Evolutionary conservation across 2,329 filamentous ascomycete genomes (phyloP), one percentile per base, ranked within the genome.

Genomic region (Incumbomyces lentus): DNA sequence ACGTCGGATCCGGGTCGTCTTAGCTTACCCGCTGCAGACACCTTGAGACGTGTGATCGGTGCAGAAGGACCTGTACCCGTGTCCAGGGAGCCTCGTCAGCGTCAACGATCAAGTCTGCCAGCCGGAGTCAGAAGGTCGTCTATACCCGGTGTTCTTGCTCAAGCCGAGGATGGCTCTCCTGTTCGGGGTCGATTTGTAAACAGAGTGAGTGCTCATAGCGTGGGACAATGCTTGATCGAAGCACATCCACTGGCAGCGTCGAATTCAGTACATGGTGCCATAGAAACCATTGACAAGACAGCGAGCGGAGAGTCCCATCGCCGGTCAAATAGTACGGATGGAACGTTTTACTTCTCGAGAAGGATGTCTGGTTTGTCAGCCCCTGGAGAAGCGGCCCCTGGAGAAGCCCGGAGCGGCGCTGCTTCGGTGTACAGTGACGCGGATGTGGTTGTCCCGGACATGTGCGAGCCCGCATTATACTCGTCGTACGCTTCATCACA

Each of bases 141-240:
- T 8, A 57, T 56, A 6, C 35, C 51, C 18, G 57, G 55, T 29
- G 52, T 58, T 14, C 56, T 67, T 46, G 59, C 61, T 30, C 60
- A 61, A 46, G 66, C 67, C 13, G 59, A 64, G 18, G 66, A 69
- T 55, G 66, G 65, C 12, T 68, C 66, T 10, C 51, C 58, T 18
- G 59, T 70, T 18, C 59, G 64, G 43, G 67, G 66, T 17, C 59
- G 63, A 26, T 69, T 68, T 30, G 64, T 62, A 1, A 54, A 59
- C 40, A 58, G 67, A 39, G 59, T 63, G 32, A 69, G 67, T 50
- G 65, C 62, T 0, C 67, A 70, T 56, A 65, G 65, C 10, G 56
- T 62, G 14, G 56, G 62, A 49, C 40, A 44, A 55, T 37, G 57
- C 16, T 13, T 38, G 13, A 43, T 56, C 13, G 44, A 51, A n/a